Evolutionary conservation across 495 filamentous ascomycete species (phyloP).

Genomic region (Baudoinia panamericana): DNA sequence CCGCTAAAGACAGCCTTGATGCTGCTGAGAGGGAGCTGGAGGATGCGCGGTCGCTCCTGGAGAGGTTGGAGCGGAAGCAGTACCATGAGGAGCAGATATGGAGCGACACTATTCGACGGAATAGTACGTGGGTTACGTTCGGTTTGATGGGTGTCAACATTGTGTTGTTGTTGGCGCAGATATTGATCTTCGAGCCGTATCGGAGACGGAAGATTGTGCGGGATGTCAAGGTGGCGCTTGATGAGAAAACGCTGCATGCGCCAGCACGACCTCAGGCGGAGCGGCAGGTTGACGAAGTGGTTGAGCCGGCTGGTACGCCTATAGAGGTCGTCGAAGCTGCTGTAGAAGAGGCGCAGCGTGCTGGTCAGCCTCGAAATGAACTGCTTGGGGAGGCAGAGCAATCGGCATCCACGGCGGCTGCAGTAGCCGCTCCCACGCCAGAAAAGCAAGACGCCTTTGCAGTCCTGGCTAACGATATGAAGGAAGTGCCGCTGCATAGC

Average conservation of each 20-base stretch:
- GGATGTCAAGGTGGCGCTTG: constrained; percentile 70
- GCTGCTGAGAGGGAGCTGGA: constrained; percentile 64
- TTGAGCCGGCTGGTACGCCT: constrained; percentile 1
- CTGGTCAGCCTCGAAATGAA: neutral
- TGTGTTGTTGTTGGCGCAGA: constrained; percentile 71
- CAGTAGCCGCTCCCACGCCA: constrained; percentile 5
- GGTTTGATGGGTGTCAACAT: constrained; percentile 96
- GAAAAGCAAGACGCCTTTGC: too few species aligned
- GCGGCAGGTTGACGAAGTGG: constrained; percentile 19
- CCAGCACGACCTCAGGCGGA: constrained; percentile 11
- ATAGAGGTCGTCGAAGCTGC: constrained; percentile 7
- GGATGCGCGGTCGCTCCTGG: constrained; percentile 58
- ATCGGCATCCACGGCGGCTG: neutral
- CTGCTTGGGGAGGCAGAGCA: neutral
- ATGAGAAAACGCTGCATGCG: constrained; percentile 41
- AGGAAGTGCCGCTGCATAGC: neutral
- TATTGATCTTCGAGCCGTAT: constrained; percentile 94
- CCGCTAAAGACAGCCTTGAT: constrained; percentile 56
- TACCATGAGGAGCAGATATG: constrained; percentile 99
- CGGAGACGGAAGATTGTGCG: constrained; percentile 62
- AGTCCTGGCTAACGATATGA: constrained; percentile 14
- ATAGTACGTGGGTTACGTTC: constrained; percentile 97
- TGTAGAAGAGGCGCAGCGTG: neutral
- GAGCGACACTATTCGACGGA: constrained; percentile 91
- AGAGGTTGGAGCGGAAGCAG: constrained; percentile 65